Percentiles rank a stretch among this genome's conserved stretches.
These are phyloP conservation scores for Phanerodontia chrysosporium DNA, from an alignment of 768 basidiomycete species.

Conservation along the genomic window DNA sequence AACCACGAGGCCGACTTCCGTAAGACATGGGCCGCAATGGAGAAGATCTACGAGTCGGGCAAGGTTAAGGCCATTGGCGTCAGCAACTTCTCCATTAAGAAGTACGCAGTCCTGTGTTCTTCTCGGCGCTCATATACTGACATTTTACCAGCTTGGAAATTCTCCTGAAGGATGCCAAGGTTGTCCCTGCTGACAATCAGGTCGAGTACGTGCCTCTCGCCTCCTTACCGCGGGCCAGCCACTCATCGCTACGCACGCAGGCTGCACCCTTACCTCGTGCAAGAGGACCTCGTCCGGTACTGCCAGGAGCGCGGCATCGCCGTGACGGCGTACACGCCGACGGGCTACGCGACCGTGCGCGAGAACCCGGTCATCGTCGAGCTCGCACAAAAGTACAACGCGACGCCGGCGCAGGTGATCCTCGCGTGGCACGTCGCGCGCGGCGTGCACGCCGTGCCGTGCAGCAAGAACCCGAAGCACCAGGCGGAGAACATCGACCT, in stretches of 20 bases:
- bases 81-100: slow-evolving; percentile 58
- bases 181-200: slow-evolving; percentile 35
- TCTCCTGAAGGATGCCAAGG: slow-evolving; percentile 25
- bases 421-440: slow-evolving; percentile 51
- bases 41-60: slow-evolving; percentile 43
- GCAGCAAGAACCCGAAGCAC: slow-evolving; percentile 41
- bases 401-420: slow-evolving; percentile 42
- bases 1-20: slow-evolving; percentile 28
- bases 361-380: slow-evolving; percentile 40
- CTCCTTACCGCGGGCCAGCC: neutral
- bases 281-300: slow-evolving; percentile 41
- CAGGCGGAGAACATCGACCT: slow-evolving; percentile 49
- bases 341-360: slow-evolving; percentile 40
- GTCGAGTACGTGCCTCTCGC: slow-evolving; percentile 23
- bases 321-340: slow-evolving; percentile 45
- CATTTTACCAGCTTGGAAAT: slow-evolving; percentile 19
- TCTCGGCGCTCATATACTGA: neutral
- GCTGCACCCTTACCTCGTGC: slow-evolving; percentile 45
- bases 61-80: slow-evolving; percentile 52
- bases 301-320: slow-evolving; percentile 43
- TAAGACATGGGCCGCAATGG: slow-evolving; percentile 47
- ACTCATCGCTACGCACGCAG: slow-evolving; percentile 20
- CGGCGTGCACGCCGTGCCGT: slow-evolving; percentile 41
- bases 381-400: slow-evolving; percentile 45
- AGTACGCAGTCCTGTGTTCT: slow-evolving; percentile 27